Percentiles rank a stretch among this genome's conserved stretches.
phyloP scores from a whole-genome alignment of 2,329 filamentous ascomycete genomes.

The Monosporascus ibericus region DNA sequence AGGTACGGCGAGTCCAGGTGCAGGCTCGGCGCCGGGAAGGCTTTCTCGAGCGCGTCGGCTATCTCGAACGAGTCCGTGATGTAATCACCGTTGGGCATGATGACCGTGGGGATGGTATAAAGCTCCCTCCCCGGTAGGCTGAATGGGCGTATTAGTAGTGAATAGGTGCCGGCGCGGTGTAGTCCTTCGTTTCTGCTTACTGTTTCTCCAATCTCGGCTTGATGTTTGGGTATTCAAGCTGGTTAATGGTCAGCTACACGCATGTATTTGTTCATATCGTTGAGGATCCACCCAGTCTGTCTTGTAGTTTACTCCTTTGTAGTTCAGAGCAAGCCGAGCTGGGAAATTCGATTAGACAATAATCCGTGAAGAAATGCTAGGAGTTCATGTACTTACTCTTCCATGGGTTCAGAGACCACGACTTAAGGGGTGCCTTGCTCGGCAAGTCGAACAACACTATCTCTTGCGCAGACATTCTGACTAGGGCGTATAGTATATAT shows the following conservation, averaged over 20 bases:
- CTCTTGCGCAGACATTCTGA: slow-evolving; percentile 17
- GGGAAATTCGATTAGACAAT: slow-evolving; percentile 6
- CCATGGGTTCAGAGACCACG: slow-evolving; percentile 67
- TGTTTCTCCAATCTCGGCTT: slow-evolving; percentile 47
- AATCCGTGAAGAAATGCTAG: not conserved
- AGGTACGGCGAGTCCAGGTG: slow-evolving; percentile 49
- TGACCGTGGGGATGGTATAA: slow-evolving; percentile 28
- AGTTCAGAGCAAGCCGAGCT: slow-evolving; percentile 63
- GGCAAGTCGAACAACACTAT: slow-evolving; percentile 59
- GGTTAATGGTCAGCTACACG: not conserved
- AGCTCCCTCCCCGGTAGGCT: slow-evolving; percentile 34
- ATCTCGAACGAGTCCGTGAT: slow-evolving; percentile 61
- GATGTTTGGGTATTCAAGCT: slow-evolving; percentile 62
- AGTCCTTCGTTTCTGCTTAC: slow-evolving; percentile 30
- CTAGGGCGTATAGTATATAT: not conserved
- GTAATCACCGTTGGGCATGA: slow-evolving; percentile 44
- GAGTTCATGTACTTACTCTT: slow-evolving; percentile 46
- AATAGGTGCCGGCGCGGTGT: not conserved
- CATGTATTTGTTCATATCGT: not conserved
- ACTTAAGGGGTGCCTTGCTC: slow-evolving; percentile 38
- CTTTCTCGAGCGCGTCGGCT: slow-evolving; percentile 49
- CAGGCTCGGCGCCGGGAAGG: slow-evolving; percentile 51
- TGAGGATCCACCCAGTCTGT: slow-evolving; percentile 52
- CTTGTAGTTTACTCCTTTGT: slow-evolving; percentile 60
- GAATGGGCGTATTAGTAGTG: slow-evolving; percentile 24